Base-by-base conservation (phyloP, 306 rosid genomes). In the Casuarina cunninghamiana region DNA sequence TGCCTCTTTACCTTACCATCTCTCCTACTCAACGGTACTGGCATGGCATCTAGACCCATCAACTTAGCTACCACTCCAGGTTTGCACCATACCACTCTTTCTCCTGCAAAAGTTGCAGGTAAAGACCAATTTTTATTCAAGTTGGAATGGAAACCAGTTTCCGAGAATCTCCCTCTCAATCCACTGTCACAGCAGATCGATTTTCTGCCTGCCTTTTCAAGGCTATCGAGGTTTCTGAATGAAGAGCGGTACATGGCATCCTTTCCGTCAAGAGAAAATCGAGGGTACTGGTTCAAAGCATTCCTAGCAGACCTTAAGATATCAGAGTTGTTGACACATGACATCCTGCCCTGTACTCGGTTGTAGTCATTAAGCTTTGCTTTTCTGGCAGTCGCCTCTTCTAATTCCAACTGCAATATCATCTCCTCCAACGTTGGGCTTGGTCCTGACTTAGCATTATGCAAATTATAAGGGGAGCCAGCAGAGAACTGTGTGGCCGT, bases 221-320 rank as follows among this genome's bases (percentile, higher is more conserved):
- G 26, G 43, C 37, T 21, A 54, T 84, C 80, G 16, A 80, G 32
- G 78, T 76, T 84, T 10, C 90, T 90, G 71, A 92, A 91, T 45
- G 95, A 87, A 54, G 97, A 95, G 4, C 96, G 78, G 62, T 95
- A 88, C 97, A 92, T 92, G 16, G 96, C 90, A 73, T 91, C 97
- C 84, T 92, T 92, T 15, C 98, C 98, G 63, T 95, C 98, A 0
- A 95, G 95, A 2, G 98, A 95, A 83, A 95, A 95, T 68, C 98
- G 79, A 3, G 98, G 98, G 65, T 95, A 92, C 78, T 95, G 97
- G 83, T 88, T 92, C 87, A 95, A 80, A 10, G 98, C 98, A 43
- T 92, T 93, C 71, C 96, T 82, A 17, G 98, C 97, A 21, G 97
- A 92, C 74, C 96, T 81, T 54, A 95, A 72, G 72, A 95, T 92